Evolutionary conservation across 345 rosid species (phyloP).

Genomic region (Salix viminalis): DNA sequence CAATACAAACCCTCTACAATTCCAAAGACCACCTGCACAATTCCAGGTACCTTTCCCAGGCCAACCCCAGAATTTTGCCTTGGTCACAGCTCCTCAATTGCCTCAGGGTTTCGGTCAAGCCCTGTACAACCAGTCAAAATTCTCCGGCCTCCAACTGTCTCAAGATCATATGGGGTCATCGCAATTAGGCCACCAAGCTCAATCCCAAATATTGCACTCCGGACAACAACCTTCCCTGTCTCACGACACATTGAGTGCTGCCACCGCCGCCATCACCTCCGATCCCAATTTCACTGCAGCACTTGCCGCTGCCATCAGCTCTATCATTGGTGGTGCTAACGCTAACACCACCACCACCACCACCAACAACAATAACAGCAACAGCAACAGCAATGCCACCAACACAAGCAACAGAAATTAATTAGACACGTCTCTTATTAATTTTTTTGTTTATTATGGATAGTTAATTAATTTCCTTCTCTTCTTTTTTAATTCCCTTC

Average conservation of each 20-base stretch:
- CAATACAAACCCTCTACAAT: constrained; percentile 51
- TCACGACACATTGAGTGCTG: constrained; percentile 58
- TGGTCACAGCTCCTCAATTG: constrained; percentile 27
- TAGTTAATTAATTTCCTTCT: not conserved
- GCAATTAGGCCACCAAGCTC: constrained; percentile 35
- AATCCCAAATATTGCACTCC: constrained; percentile 10
- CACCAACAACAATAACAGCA: constrained; percentile 3
- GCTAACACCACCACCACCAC: constrained; percentile 21
- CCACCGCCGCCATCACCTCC: constrained; percentile 81
- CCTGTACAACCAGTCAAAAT: constrained; percentile 74
- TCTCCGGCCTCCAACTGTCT: constrained; percentile 84
- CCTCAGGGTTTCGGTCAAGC: constrained; percentile 72
- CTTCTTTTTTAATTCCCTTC: constrained; percentile 9
- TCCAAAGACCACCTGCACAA: constrained; percentile 40
- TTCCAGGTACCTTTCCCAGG: constrained; percentile 41
- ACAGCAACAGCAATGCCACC: constrained; percentile 17
- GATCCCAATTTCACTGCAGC: constrained; percentile 96
- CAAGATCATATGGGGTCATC: constrained; percentile 35
- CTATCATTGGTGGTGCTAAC: constrained; percentile 59
- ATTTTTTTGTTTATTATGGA: not conserved
- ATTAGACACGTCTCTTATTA: not conserved
- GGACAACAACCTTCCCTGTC: constrained; percentile 23
- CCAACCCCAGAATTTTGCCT: constrained; percentile 31
- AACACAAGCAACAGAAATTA: constrained; percentile 30
- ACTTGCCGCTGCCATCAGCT: constrained; percentile 78